Base-by-base conservation (phyloP, 345 rosid genomes). In the Tarenaya hassleriana region DNA sequence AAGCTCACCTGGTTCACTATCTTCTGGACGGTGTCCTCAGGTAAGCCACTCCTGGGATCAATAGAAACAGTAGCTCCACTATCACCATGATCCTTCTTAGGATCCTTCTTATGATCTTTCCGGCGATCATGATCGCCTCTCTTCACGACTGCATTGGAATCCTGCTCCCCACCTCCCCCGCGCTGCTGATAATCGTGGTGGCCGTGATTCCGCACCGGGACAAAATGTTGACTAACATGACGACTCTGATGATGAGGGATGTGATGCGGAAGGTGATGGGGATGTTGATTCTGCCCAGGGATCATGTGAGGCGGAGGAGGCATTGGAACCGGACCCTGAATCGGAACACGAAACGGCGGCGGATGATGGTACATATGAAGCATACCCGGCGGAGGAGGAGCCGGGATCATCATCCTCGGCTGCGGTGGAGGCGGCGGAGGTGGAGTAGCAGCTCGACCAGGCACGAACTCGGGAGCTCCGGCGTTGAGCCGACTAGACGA, bases 381-480 rank as follows among this genome's bases (percentile, higher is more conserved):
- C 79, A 74, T 44, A 32, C 71, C 53, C 45, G 69, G 72, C 0
- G 75, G 72, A 5, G 77, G 76, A 16, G 73, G 79, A 49, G 75
- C 58, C 3, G 72, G 77, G 16, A 77, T 61, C 48, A 70, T 63
- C 49, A 69, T 37, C 56, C 67, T 48, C 51, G 50, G 68, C 7
- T 54, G 39, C 18, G 49, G 70, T 0, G 69, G 67, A 21, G 60
- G 46, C 34, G 64, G 69, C 20, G 72, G 66, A 24, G 72, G n/a
- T n/a, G n/a, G n/a, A n/a, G n/a, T n/a, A n/a, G n/a, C 43, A 10
- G 77, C 47, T 47, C 66, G 80, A 64, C 68, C 70, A 27, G 97
- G 99, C 1, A 94, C 97, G 73, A 94, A 94, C 76, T 73, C 97
- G 0, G 94, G 94, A 18, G 95, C 99, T 66, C 74, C 66, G 7